phyloP scores from a whole-genome alignment of 257 asterid species.

The Ballota nigra region DNA sequence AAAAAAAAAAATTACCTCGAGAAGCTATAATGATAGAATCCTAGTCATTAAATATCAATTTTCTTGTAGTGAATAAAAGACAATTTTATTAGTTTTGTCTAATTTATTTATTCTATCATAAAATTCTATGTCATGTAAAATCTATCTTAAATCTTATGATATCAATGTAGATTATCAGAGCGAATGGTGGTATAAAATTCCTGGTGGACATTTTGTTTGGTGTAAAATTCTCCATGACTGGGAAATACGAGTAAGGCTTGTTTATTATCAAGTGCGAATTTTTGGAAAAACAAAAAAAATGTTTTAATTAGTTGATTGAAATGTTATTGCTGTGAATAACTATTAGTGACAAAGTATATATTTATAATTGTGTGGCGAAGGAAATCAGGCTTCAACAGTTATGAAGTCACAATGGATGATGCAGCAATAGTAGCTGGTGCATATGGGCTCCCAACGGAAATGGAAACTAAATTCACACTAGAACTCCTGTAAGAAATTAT shows the following conservation, averaged over 20 bases:
- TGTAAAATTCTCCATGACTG: conserved; percentile 80
- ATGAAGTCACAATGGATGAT: conserved; percentile 78
- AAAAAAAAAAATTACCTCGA: no score
- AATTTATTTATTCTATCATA: no score
- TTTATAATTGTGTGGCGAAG: conserved; percentile 27
- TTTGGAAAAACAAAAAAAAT: background rate
- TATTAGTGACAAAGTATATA: background rate
- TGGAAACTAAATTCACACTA: conserved; percentile 62
- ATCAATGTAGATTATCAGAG: conserved; percentile 54
- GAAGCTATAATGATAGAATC: no score
- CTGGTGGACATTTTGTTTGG: conserved; percentile 68
- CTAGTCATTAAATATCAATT: no score
- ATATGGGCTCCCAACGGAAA: conserved; percentile 78
- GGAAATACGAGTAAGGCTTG: conserved; percentile 66
- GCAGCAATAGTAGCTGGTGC: conserved; percentile 86
- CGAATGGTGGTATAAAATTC: conserved; percentile 69
- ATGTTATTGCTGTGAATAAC: background rate
- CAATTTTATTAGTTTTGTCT: no score
- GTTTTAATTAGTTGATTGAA: background rate
- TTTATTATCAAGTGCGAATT: background rate
- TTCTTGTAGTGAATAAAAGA: no score
- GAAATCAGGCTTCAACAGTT: conserved; percentile 55
- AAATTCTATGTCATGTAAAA: background rate
- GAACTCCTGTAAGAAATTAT: conserved; percentile 56
- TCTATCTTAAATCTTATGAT: background rate